Evolutionary conservation across 495 filamentous ascomycete species (phyloP).

Genomic region (Lophium mytilinum): DNA sequence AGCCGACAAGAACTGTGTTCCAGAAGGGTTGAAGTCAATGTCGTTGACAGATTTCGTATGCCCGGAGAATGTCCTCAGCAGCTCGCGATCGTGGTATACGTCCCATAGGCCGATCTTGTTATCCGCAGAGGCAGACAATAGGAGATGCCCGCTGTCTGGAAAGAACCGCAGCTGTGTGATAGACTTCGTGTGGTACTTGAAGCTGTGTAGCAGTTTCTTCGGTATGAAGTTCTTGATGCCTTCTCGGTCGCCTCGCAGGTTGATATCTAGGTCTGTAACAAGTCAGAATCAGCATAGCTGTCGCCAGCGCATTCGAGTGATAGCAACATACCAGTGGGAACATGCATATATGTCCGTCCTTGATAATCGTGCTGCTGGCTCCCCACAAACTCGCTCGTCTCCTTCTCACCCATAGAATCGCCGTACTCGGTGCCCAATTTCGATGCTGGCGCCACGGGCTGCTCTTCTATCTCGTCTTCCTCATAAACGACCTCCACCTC

Average conservation of each 20-base stretch:
- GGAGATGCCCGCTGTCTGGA: constrained; percentile 74
- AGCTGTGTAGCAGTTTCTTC: constrained; percentile 87
- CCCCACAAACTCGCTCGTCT: constrained; percentile 86
- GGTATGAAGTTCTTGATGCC: constrained; percentile 81
- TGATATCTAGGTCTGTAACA: constrained; percentile 56
- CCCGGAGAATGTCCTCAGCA: constrained; percentile 81
- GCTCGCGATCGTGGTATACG: constrained; percentile 78
- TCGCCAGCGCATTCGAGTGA: neutral
- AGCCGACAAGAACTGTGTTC: constrained; percentile 83
- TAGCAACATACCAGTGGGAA: constrained; percentile 64
- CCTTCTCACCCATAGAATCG: constrained; percentile 39
- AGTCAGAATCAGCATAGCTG: neutral
- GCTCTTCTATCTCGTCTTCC: constrained; percentile 48
- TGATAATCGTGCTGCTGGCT: constrained; percentile 78
- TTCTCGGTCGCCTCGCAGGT: constrained; percentile 71
- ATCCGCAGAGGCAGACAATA: constrained; percentile 80
- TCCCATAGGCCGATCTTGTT: constrained; percentile 91
- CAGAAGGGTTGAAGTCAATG: constrained; percentile 72
- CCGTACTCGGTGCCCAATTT: constrained; percentile 55
- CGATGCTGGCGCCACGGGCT: constrained; percentile 44
- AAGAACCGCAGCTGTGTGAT: constrained; percentile 86
- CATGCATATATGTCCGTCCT: constrained; percentile 88
- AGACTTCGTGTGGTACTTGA: constrained; percentile 75
- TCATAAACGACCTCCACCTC: constrained; percentile 72
- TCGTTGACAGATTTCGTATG: constrained; percentile 88